Conservation (phyloP, 2,329 filamentous ascomycete genomes). For the Xylariaceae sp. region DNA sequence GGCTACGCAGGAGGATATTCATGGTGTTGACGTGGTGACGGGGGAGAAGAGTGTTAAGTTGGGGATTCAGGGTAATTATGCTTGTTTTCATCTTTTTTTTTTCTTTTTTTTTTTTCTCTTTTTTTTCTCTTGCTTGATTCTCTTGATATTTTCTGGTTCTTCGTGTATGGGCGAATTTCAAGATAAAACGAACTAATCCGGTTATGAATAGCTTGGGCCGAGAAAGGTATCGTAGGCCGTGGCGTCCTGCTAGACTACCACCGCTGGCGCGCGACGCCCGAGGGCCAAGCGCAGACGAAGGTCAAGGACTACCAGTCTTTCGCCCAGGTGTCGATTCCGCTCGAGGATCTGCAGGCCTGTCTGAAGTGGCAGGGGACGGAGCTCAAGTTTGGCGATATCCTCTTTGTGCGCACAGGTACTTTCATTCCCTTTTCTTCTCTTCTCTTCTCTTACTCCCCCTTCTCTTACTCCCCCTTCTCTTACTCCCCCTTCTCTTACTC, state of each 20-base stretch:
- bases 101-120: background rate
- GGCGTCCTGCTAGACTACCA: slow-evolving; percentile 51
- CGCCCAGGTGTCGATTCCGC: slow-evolving; percentile 32
- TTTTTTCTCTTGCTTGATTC: background rate
- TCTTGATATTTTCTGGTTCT: background rate
- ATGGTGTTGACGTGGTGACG: slow-evolving; percentile 7
- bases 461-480: no score
- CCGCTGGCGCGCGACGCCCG: slow-evolving; percentile 34
- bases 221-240: slow-evolving; percentile 50
- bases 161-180: no score
- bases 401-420: slow-evolving; percentile 41
- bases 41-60: slow-evolving; percentile 10
- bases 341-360: slow-evolving; percentile 38
- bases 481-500: no score
- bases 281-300: slow-evolving; percentile 31
- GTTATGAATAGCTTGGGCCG: slow-evolving; percentile 39
- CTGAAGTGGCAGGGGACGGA: slow-evolving; percentile 42
- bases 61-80: slow-evolving; percentile 16
- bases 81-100: background rate
- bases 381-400: slow-evolving; percentile 47
- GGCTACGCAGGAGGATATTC: slow-evolving; percentile 13
- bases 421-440: no score
- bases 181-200: background rate
- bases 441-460: background rate
- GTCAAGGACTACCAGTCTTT: slow-evolving; percentile 32